phyloP scores from a whole-genome alignment of 176 grass and related monocot species.

The Oropetium thomaeum region DNA sequence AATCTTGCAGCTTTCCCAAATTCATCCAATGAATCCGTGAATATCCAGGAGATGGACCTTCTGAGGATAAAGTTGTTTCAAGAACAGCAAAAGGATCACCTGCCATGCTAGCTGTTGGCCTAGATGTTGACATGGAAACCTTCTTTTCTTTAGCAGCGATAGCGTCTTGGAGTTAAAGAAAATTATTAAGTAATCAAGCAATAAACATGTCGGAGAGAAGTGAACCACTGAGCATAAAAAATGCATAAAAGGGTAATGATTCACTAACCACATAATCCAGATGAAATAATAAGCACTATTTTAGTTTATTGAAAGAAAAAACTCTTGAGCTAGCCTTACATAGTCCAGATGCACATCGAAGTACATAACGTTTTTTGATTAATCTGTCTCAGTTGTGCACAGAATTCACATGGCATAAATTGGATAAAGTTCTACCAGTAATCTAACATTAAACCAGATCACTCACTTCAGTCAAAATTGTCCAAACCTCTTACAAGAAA shows the following conservation, averaged over 20 bases:
- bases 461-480: conserved; percentile 6
- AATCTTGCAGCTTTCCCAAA: conserved; percentile 41
- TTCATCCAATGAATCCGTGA: conserved; percentile 60
- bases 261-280: background rate
- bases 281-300: background rate
- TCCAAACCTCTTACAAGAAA: background rate
- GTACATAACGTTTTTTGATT: background rate
- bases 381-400: conserved; percentile 12
- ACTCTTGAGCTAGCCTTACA: background rate
- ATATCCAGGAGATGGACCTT: conserved; percentile 50
- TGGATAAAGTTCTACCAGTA: background rate
- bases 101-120: conserved; percentile 40
- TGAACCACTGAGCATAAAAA: background rate
- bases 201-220: background rate
- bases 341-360: background rate
- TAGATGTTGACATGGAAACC: conserved; percentile 40
- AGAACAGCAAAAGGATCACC: conserved; percentile 80
- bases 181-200: background rate
- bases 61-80: conserved; percentile 61
- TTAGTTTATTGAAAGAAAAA: background rate
- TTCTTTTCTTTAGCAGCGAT: conserved; percentile 52
- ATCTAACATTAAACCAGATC: background rate
- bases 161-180: conserved; percentile 46
- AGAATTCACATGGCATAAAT: background rate
- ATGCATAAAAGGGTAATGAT: background rate